These are phyloP conservation scores for Hyphopichia pseudoburtonii DNA, from an alignment of 1,139 yeast genomes.

Conservation along the genomic window DNA sequence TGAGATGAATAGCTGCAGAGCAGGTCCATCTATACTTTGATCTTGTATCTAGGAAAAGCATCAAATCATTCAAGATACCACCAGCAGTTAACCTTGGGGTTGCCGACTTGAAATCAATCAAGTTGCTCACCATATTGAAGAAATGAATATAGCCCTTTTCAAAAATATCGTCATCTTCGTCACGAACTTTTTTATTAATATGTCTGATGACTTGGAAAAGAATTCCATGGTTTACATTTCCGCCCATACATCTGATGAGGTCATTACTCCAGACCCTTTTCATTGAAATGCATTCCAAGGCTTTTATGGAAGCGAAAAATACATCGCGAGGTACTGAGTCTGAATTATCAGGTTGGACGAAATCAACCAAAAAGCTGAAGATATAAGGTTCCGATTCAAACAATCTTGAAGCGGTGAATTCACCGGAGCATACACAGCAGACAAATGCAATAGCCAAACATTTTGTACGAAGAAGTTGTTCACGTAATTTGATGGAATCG, in stretches of 20 bases:
- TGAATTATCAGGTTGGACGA: slow-evolving; percentile 59
- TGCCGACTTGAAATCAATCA: slow-evolving; percentile 55
- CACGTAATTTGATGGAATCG: slow-evolving; percentile 57
- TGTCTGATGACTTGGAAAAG: slow-evolving; percentile 70
- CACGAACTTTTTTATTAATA: slow-evolving; percentile 49
- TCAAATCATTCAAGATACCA: slow-evolving; percentile 67
- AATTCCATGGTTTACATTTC: slow-evolving; percentile 84
- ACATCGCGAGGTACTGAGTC: slow-evolving; percentile 50
- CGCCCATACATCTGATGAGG: slow-evolving; percentile 79
- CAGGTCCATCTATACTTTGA: slow-evolving; percentile 56
- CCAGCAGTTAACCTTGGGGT: slow-evolving; percentile 53
- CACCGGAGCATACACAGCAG: slow-evolving; percentile 49
- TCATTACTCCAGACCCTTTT: slow-evolving; percentile 77
- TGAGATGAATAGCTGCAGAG: slow-evolving; percentile 64
- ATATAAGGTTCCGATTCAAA: slow-evolving; percentile 78
- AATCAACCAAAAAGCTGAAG: slow-evolving; percentile 67
- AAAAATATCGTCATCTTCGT: slow-evolving; percentile 30
- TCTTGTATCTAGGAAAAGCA: slow-evolving; percentile 58
- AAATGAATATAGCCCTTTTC: slow-evolving; percentile 55
- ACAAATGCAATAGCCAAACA: slow-evolving; percentile 63
- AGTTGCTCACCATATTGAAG: slow-evolving; percentile 57
- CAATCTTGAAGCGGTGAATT: slow-evolving; percentile 61
- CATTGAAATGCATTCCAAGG: slow-evolving; percentile 70
- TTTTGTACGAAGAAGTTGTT: slow-evolving; percentile 61
- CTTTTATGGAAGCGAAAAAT: slow-evolving; percentile 60